Base-by-base conservation (phyloP, 768 basidiomycete species). In the Lactarius quietus region DNA sequence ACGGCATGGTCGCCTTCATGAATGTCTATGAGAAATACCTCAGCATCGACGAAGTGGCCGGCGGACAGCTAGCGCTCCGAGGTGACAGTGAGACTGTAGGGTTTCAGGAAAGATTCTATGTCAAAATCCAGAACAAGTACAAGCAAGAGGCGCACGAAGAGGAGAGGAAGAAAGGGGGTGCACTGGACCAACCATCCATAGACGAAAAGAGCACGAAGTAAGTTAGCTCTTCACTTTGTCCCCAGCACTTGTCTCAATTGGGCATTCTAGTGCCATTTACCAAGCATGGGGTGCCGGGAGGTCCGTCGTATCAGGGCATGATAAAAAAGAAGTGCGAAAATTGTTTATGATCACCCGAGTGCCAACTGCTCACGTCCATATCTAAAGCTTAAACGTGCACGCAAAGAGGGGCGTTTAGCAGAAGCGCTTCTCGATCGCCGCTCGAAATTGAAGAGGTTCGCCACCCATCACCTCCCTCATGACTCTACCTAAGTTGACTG, bases 11-110 rank as follows among this genome's bases (percentile, higher is more conserved):
- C 56, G 89, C 91, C 8, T 89, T 95, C 73, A 87, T 87, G 85
- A 93, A 88, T 75, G 81, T 92, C 12, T 95, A 95, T 72, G 92
- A 94, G 73, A 95, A 89, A 72, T 95, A 92, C 75, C 83, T 97
- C 52, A 76, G 85, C 59, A 79, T 95, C 51, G 94, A 96, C 70
- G 92, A 95, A 71, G 86, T 90, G 33, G 93, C 93, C 9, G 93
- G 94, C 26, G 93, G 93, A 1, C 75, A 84, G 43, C 74, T 95
- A 61, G 82, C 88, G 62, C 78, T 96, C 39, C 81, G 94, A 60
- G 92, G 89, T 12, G 94, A 97, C 72, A 89, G 86, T 68, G 92
- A 94, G 60, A 86, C 87, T 68, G 88, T 93, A 31, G 93, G 91
- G 5, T 94, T 94, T 72, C 79, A 82, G 55, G 93, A 96, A 73